phyloP scores from a whole-genome alignment of 208 protist species.

The Trypanosomatidae sp. region DNA sequence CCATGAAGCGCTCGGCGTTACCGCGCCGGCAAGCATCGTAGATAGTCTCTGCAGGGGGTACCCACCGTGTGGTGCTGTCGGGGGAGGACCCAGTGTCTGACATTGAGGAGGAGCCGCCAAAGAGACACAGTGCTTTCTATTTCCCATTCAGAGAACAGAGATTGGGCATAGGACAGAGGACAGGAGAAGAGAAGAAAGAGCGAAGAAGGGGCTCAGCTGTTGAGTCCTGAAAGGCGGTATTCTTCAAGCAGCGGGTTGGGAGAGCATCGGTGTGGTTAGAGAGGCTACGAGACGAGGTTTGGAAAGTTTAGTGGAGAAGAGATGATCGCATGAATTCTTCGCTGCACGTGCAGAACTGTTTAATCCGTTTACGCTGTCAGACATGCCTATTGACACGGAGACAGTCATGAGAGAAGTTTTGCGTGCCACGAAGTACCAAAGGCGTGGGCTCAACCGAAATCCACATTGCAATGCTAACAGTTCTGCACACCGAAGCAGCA shows the following conservation, averaged over 20 bases:
- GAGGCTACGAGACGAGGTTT: neutral
- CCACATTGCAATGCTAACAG: neutral
- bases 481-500: neutral
- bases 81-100: neutral
- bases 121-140: neutral
- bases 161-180: neutral
- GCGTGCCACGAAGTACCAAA: neutral
- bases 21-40: conserved; percentile 74
- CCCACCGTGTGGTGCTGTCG: neutral
- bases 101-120: neutral
- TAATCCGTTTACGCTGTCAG: neutral
- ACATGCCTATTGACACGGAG: neutral
- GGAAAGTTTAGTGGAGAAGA: neutral
- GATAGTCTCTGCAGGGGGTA: conserved; percentile 43
- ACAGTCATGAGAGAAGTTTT: neutral
- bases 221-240: neutral
- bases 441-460: neutral
- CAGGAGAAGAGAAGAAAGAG: neutral
- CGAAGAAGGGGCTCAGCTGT: neutral
- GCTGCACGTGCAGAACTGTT: neutral
- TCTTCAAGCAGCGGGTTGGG: neutral
- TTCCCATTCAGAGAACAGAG: neutral
- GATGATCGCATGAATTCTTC: neutral
- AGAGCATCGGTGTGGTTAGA: neutral
- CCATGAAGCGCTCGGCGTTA: conserved; percentile 41